A percentile compares a stretch with the other conserved stretches of the same genome.
Conservation (phyloP, 225 moss, liverwort and hornwort genomes). For the Bryoerythrophyllum caledonicum region DNA sequence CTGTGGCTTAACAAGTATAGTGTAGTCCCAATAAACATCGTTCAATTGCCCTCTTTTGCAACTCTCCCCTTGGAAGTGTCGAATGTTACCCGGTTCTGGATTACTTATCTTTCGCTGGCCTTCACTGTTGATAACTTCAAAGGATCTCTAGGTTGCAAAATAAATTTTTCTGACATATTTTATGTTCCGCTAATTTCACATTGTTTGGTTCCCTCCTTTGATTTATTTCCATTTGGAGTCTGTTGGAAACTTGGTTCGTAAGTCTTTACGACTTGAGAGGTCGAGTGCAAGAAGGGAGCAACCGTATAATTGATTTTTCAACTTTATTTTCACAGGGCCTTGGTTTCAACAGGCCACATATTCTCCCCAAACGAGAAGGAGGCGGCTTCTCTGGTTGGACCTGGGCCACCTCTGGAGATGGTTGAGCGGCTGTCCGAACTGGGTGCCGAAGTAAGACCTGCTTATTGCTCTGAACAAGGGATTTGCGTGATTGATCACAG, state of each 20-base stretch:
- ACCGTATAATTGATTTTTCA: neutral
- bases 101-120: neutral
- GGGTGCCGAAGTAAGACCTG: slow-evolving; percentile 73
- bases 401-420: slow-evolving; percentile 79
- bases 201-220: slow-evolving; percentile 5
- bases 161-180: no score
- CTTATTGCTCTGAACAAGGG: slow-evolving; percentile 1
- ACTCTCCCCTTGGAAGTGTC: neutral
- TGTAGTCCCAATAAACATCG: neutral
- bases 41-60: neutral
- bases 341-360: slow-evolving; percentile 87
- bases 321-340: slow-evolving; percentile 40
- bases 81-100: neutral
- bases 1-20: neutral
- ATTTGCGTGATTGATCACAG: slow-evolving; percentile 7
- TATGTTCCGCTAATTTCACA: neutral
- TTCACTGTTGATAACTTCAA: neutral
- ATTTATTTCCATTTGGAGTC: neutral
- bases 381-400: slow-evolving; percentile 82
- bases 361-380: slow-evolving; percentile 94
- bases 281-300: slow-evolving; percentile 24
- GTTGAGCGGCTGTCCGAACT: slow-evolving; percentile 84
- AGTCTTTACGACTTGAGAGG: slow-evolving; percentile 8
- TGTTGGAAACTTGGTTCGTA: neutral
- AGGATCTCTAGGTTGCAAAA: neutral